Base-by-base conservation (phyloP, 371 early-diverging fungal species). In the Synchytrium microbalum region DNA sequence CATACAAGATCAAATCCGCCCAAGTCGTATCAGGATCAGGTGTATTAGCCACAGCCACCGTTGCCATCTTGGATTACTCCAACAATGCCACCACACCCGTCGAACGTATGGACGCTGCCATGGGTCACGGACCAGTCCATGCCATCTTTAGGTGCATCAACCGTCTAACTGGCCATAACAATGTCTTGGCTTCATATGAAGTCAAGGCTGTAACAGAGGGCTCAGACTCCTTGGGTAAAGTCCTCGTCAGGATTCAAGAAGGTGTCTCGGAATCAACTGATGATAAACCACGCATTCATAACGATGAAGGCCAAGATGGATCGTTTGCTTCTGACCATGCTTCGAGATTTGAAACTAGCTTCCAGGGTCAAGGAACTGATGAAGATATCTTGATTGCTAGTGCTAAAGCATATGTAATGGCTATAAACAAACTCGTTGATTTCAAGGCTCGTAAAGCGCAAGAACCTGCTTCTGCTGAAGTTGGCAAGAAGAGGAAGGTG, bases 201-300 rank as follows among this genome's bases (percentile, higher is more conserved):
- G 88, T 94, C 27, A 84, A 84, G 51, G 88, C 89, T 16, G 89
- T 92, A n/a, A 89, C 89, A 19, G 87, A 82, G 60, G 93, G 92
- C 32, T 80, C 82, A 61, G 95, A 94, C 74, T 85, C 93, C 24
- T 74, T 92, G 27, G 95, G 92, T 57, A 84, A 89, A 67, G 93
- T 91, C 32, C 76, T 84, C 0, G 90, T 94, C 52, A 86, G 87
- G 64, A 80, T 93, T 13, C 71, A 68, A 38, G 69, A 72, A 61
- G 68, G 64, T 28, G 65, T 59, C 0, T 13, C 13, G 5, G 59
- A 59, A 25, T 67, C 66, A 16, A 60, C 19, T 24, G 59, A 62
- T 32, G 62, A 38, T 25, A 68, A 54, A 28, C 60, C 62, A 5
- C 32, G 53, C 13, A 29, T 26, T 32, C 62, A 32, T 52, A 24